Evolutionary conservation across 164 flowering plant genomes (phyloP), one percentile per base, ranked within the genome.

Genomic region (Dillenia turbinata): DNA sequence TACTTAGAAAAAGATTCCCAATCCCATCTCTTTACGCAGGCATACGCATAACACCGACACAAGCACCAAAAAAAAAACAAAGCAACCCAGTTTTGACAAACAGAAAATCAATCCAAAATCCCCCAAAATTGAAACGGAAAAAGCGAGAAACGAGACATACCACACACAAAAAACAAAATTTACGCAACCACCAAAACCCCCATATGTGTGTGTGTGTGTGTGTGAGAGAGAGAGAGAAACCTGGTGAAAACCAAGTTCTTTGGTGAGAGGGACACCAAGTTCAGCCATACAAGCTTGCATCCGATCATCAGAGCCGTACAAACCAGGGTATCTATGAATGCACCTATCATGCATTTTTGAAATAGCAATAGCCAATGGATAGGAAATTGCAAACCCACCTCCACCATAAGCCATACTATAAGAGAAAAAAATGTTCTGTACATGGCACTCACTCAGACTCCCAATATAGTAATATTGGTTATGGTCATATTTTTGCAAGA

Each of bases 211-310:
- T n/a, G n/a, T n/a, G n/a, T n/a, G n/a, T n/a, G n/a, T n/a, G n/a
- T n/a, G n/a, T 8, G 15, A 8, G 53, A 16, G 14, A 47, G 52
- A 10, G 26, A 47, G 9, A 12, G 9, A 15, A 17, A 67, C 75
- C 71, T 71, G 71, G 47, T 71, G 74, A 15, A 71, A 71, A 19
- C 71, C 71, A 8, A 22, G 46, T 17, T 71, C 71, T 53, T 52
- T 67, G 50, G 71, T 71, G 17, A 71, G 60, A 9, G 75, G 70
- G 22, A 66, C 69, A 47, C 70, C 74, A 1, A 71, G 66, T 61
- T 69, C 73, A 6, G 68, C 60, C 73, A 69, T 69, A 59, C 73
- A 69, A 54, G 64, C 73, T 16, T 69, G 74, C 44, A 71, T 71
- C 55, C 74, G 55, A 22, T 71, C 74, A 43, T 71, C 74, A n/a